Percentiles rank a stretch among this genome's conserved stretches.
phyloP scores from a whole-genome alignment of 2,329 filamentous ascomycete species.

The Aspergillus alliaceus region DNA sequence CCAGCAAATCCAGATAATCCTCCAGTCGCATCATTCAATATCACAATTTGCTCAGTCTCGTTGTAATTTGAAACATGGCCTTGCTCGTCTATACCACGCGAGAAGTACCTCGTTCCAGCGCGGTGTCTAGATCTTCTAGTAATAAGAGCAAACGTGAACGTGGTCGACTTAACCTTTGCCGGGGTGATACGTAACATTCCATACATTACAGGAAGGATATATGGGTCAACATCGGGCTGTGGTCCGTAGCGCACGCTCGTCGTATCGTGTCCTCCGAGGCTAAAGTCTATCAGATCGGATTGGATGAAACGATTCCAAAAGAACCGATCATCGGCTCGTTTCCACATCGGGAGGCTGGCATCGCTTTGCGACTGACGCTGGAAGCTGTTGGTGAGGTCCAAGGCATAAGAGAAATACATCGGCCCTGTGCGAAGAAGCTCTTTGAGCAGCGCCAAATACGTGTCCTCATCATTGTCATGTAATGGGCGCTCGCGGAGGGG shows the following conservation, averaged over 20 bases:
- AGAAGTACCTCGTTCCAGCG: slow-evolving; percentile 91
- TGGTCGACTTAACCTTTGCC: slow-evolving; percentile 79
- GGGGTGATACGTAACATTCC: slow-evolving; percentile 91
- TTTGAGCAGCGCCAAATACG: slow-evolving; percentile 80
- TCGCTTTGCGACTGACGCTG: slow-evolving; percentile 85
- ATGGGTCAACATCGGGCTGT: slow-evolving; percentile 80
- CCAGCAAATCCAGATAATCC: slow-evolving; percentile 79
- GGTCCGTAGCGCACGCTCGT: slow-evolving; percentile 50
- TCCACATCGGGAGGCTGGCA: slow-evolving; percentile 75
- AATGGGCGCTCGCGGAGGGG: slow-evolving; percentile 89
- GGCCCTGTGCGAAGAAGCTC: slow-evolving; percentile 77
- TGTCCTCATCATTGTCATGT: slow-evolving; percentile 91
- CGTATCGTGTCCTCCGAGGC: slow-evolving; percentile 56
- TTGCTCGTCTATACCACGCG: slow-evolving; percentile 86
- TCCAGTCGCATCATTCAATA: slow-evolving; percentile 78
- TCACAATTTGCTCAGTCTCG: slow-evolving; percentile 90
- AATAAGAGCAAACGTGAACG: slow-evolving; percentile 82
- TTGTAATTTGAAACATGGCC: slow-evolving; percentile 99
- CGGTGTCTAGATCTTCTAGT: slow-evolving; percentile 85
- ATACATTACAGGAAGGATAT: slow-evolving; percentile 92
- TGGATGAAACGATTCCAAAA: slow-evolving; percentile 98
- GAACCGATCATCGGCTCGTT: slow-evolving; percentile 91
- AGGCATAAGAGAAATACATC: slow-evolving; percentile 97
- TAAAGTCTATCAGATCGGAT: slow-evolving; percentile 87
- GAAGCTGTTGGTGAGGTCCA: slow-evolving; percentile 95